These are phyloP conservation scores for Triticum dicoccoides DNA, from an alignment of 176 grass and related monocot species.

Conservation along the genomic window DNA sequence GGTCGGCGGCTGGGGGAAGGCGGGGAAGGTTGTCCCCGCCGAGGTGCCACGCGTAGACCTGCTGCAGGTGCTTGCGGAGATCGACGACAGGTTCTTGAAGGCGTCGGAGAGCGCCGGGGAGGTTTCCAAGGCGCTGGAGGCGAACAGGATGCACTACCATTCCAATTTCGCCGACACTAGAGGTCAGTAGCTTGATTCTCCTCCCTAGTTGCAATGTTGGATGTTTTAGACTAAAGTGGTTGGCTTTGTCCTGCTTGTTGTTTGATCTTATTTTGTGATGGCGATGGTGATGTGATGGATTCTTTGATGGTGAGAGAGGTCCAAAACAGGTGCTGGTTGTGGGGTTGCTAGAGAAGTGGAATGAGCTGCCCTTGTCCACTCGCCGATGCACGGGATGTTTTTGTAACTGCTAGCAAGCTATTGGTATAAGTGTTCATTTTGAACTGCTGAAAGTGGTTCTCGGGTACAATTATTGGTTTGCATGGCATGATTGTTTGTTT, in stretches of 20 bases:
- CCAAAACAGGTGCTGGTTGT: conserved; percentile 30
- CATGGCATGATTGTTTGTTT: background rate
- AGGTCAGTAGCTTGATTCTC: conserved; percentile 59
- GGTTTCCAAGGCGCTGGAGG: conserved; percentile 86
- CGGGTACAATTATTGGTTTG: conserved; percentile 6
- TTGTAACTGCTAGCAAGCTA: conserved; percentile 20
- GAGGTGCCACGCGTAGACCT: conserved; percentile 52
- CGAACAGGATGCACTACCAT: conserved; percentile 98
- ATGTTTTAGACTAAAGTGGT: conserved; percentile 22
- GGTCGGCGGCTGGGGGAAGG: conserved; percentile 35
- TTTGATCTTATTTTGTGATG: conserved; percentile 10
- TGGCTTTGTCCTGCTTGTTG: background rate
- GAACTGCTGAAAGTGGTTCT: background rate
- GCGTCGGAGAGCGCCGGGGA: conserved; percentile 76
- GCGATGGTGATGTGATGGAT: conserved; percentile 39
- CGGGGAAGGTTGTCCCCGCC: conserved; percentile 45
- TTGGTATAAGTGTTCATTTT: background rate
- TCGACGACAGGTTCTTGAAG: conserved; percentile 83
- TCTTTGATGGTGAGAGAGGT: conserved; percentile 35
- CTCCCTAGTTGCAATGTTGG: conserved; percentile 14
- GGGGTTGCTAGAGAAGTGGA: conserved; percentile 19
- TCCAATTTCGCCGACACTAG: conserved; percentile 87
- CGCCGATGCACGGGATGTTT: background rate
- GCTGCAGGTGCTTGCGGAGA: conserved; percentile 57
- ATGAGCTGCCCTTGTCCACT: conserved; percentile 28